phyloP scores from a whole-genome alignment of 1,284 basidiomycete genomes.

The Ustilago tritici region DNA sequence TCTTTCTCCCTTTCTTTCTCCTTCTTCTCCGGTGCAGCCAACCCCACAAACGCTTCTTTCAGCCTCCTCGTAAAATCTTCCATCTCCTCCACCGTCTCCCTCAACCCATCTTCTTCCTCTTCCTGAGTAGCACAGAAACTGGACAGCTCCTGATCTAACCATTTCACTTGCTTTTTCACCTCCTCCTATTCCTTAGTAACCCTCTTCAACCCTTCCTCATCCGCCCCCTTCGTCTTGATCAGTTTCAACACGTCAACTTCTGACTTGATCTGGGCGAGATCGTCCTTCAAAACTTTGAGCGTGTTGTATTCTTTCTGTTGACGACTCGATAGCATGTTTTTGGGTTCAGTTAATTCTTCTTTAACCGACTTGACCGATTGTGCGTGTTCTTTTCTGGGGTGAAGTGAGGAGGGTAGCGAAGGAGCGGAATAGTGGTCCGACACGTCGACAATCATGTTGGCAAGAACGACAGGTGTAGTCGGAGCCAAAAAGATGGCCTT shows the following conservation, averaged over 20 bases:
- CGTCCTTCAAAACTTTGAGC: slow-evolving; percentile 13
- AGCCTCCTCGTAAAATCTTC: neutral
- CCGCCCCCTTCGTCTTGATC: neutral
- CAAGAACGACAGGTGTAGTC: slow-evolving; percentile 15
- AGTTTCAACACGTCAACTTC: slow-evolving; percentile 5
- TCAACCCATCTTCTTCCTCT: slow-evolving; percentile 1
- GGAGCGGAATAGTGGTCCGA: slow-evolving; percentile 8
- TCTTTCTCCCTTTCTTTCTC: neutral
- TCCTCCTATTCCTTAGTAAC: neutral
- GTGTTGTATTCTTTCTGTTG: slow-evolving; percentile 10
- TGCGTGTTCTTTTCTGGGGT: neutral
- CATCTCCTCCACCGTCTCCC: neutral
- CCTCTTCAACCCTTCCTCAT: neutral
- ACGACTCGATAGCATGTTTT: slow-evolving; percentile 9
- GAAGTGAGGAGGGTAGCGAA: neutral
- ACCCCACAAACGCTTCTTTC: slow-evolving; percentile 9
- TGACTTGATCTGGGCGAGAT: neutral
- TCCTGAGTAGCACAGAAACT: neutral
- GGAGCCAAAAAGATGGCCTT: neutral
- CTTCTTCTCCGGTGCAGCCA: slow-evolving; percentile 16
- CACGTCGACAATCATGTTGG: slow-evolving; percentile 13
- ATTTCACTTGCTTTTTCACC: neutral
- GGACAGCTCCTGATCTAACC: neutral
- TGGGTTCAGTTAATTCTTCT: slow-evolving; percentile 13
- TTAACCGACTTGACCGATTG: slow-evolving; percentile 9